These are phyloP conservation scores for Prunus kanzakura DNA, from an alignment of 306 rosid genomes.

Conservation along the genomic window DNA sequence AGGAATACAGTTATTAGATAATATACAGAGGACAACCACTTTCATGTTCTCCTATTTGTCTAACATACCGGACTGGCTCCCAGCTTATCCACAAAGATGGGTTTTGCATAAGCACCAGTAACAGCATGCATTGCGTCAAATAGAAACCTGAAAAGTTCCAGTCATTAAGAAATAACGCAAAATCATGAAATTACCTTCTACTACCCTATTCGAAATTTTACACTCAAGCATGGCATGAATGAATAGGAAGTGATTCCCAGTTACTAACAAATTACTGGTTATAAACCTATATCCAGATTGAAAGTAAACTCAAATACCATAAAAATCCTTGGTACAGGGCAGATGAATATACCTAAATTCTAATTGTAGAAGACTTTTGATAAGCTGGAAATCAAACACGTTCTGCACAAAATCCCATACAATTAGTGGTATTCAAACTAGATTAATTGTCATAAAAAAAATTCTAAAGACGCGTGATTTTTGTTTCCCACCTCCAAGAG, in stretches of 20 bases:
- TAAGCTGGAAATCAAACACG: conserved; percentile 86
- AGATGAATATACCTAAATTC: conserved; percentile 63
- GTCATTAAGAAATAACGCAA: conserved; percentile 16
- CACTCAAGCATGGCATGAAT: not conserved
- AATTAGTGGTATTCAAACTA: conserved; percentile 21
- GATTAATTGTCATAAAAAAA: conserved; percentile 19
- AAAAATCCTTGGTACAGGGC: conserved; percentile 12
- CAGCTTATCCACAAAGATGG: conserved; percentile 90
- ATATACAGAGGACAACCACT: not conserved
- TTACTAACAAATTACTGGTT: not conserved
- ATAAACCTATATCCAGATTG: not conserved
- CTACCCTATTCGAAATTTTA: conserved; percentile 4
- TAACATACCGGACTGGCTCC: conserved; percentile 71
- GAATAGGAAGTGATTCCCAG: not conserved
- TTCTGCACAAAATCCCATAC: conserved; percentile 50
- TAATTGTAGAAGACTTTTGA: conserved; percentile 64
- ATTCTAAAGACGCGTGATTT: conserved; percentile 9
- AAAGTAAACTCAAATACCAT: conserved; percentile 9
- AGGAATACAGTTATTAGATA: conserved; percentile 12
- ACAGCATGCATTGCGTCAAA: conserved; percentile 99
- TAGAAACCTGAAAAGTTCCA: conserved; percentile 51
- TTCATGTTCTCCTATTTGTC: conserved; percentile 1
- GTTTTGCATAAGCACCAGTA: conserved; percentile 93
- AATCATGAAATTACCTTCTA: conserved; percentile 4
- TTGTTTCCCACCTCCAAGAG: conserved; percentile 68